Evolutionary conservation across 83 land plant species (phyloP), one percentile per base, ranked within the genome.

Genomic region (Larix sibirica): DNA sequence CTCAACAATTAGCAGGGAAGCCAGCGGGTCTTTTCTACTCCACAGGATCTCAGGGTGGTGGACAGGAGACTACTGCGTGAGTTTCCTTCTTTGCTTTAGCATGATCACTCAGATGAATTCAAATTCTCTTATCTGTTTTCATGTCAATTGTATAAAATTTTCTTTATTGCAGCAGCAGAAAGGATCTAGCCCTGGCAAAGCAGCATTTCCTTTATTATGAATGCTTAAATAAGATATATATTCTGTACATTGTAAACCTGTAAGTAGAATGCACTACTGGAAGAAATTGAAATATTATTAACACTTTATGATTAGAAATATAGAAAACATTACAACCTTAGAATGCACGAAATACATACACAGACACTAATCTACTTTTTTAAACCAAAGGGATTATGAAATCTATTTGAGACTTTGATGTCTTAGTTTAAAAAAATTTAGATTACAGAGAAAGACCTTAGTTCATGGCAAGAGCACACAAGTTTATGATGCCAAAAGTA

Each of bases 11-110:
- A 12, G 96, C 94, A 26, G 98, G 98, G 31, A 95, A 95, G 79
- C 96, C 98, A 26, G 98, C 95, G 3, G 98, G 98, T 5, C 71
- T 95, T 40, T 96, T 96, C 84, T 93, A 86, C 74, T 90, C 95
- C 90, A 96, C 96, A 54, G 96, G 94, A 14, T 90, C 96, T 23
- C 96, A 96, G 82, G 96, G 96, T 17, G 98, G 98, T 16, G 98
- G 98, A 16, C 98, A 96, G 76, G 98, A 96, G 86, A 94, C 95
- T 10, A 96, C 98, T 13, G 85, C 94, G 98, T 95, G 81, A 90
- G 96, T 54, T 20, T 77, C 64, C 9, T 58, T 76, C 24, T 4
- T 4, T 77, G 9, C 24, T 23, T 47, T 47, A 47, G 50, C 50
- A 47, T 47, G 50, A 50, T 50, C 13, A 50, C 13, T 50, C 14